These are phyloP conservation scores for Hymenoscyphus salicellus DNA, from an alignment of 2,329 filamentous ascomycete genomes.

Conservation along the genomic window DNA sequence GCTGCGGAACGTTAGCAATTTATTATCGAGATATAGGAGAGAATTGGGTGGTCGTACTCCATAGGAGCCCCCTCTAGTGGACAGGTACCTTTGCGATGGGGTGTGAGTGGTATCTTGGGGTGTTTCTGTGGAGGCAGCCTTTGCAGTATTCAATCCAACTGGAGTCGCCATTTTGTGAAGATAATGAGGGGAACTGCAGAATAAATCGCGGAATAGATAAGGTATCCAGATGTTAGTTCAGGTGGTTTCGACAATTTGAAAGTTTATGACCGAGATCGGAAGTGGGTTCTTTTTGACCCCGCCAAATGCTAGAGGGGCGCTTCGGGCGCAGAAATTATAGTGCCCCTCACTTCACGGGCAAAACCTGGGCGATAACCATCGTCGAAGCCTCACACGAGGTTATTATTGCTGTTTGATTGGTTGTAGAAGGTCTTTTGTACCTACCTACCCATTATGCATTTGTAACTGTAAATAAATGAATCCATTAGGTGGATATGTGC, in stretches of 20 bases:
- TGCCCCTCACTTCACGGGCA: neutral
- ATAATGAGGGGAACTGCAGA: neutral
- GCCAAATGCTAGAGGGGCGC: neutral
- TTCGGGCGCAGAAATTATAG: neutral
- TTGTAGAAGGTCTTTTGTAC: neutral
- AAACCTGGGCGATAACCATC: neutral
- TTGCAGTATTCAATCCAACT: slow-evolving; percentile 25
- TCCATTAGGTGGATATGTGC: neutral
- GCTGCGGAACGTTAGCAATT: slow-evolving; percentile 45
- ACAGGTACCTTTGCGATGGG: slow-evolving; percentile 59
- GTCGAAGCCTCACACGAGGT: neutral
- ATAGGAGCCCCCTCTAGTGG: slow-evolving; percentile 61
- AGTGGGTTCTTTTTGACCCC: neutral
- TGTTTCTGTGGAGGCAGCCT: slow-evolving; percentile 15
- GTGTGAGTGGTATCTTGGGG: slow-evolving; percentile 37
- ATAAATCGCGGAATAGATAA: neutral
- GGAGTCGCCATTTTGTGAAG: slow-evolving; percentile 2
- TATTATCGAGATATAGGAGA: neutral
- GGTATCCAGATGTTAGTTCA: neutral
- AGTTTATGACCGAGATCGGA: slow-evolving; percentile 4
- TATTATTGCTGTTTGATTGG: neutral
- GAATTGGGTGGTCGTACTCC: slow-evolving; percentile 45
- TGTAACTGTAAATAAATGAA: neutral
- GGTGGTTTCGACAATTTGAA: neutral
- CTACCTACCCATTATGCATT: neutral